Base-by-base conservation (phyloP, 2,329 filamentous ascomycete species). In the Sarocladium kiliense region DNA sequence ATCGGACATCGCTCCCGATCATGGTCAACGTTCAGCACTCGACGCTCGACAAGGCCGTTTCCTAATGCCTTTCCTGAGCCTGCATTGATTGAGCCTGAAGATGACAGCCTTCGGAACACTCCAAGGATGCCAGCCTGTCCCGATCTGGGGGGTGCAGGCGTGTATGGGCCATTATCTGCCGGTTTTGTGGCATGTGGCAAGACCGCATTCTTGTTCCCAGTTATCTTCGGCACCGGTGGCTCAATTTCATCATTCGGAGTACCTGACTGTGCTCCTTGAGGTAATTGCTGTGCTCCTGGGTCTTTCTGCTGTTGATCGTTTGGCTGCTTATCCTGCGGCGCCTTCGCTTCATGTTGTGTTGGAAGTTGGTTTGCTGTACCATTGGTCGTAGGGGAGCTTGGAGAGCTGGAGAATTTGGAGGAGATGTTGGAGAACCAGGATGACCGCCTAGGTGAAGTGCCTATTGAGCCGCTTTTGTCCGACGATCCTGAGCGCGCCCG, bases 341-440 rank as follows among this genome's bases (percentile, higher is more conserved):
- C 53, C 49, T 37, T 34, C 56, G 50, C n/a, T 27, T 54, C 50
- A 23, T 41, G 62, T 57, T 51, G 47, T 36, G 30, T 21, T 10
- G 54, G 55, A 9, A 59, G 45, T 19, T 60, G 57, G 16, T 59
- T 56, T 36, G 54, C 27, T 3, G 58, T 39, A n/a, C 69, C 54
- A 27, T 69, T 70, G 27, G 68, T 54, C 62, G 65, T 58, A 25
- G 65, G 60, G n/a, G 63, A 68, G 59, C 59, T 68, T 59, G 78
- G 69, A 18, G 75, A 75, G 26, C 84, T 85, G 2, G 89, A 91
- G 74, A 97, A 96, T 68, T 96, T 97, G 61, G 90, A 93, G 60
- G 91, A 95, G 61, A 97, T 84, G 66, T 85, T 96, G 56, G 89
- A 90, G 65, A 97, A 92, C 94, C 94, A 99, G 14, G 92, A 96